Evolutionary conservation across 2,329 filamentous ascomycete genomes (phyloP).

Genomic region (Cladorrhinum sp.): DNA sequence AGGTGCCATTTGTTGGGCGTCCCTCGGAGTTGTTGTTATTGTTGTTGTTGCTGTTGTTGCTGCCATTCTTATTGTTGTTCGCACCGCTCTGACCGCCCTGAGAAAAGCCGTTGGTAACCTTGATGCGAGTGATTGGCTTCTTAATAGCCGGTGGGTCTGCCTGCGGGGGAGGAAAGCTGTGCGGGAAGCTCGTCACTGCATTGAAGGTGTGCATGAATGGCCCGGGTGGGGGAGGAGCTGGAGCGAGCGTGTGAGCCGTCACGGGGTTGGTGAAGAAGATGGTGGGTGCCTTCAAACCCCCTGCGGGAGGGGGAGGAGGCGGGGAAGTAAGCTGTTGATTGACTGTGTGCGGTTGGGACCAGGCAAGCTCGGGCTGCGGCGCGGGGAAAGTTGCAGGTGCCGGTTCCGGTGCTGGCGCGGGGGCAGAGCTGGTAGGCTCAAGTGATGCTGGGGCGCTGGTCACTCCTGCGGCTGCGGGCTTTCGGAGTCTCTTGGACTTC

Average conservation of each 20-base stretch:
- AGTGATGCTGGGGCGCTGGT: background rate
- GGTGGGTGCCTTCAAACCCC: conserved; percentile 16
- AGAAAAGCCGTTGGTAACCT: conserved; percentile 26
- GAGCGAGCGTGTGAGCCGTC: conserved; percentile 1
- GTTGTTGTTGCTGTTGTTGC: background rate
- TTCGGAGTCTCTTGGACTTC: background rate
- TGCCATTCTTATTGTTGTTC: background rate
- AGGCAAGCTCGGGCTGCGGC: background rate
- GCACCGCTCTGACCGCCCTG: background rate
- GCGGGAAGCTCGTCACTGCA: conserved; percentile 21
- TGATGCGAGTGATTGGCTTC: conserved; percentile 29
- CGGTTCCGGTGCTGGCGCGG: conserved; percentile 6
- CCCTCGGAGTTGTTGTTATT: conserved; percentile 10
- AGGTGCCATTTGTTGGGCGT: background rate
- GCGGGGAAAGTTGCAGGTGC: background rate
- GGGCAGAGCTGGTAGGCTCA: conserved; percentile 4
- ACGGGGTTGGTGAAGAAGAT: conserved; percentile 13
- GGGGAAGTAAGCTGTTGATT: background rate
- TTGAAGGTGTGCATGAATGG: conserved; percentile 28
- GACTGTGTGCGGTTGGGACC: background rate
- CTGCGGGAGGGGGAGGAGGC: conserved; percentile 3
- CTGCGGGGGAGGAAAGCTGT: conserved; percentile 20
- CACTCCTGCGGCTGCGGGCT: conserved; percentile 6
- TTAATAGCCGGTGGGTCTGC: conserved; percentile 23
- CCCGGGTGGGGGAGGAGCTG: conserved; percentile 12